These are phyloP conservation scores for Penicillium chermesinum DNA, from an alignment of 495 filamentous ascomycete genomes.

Conservation along the genomic window DNA sequence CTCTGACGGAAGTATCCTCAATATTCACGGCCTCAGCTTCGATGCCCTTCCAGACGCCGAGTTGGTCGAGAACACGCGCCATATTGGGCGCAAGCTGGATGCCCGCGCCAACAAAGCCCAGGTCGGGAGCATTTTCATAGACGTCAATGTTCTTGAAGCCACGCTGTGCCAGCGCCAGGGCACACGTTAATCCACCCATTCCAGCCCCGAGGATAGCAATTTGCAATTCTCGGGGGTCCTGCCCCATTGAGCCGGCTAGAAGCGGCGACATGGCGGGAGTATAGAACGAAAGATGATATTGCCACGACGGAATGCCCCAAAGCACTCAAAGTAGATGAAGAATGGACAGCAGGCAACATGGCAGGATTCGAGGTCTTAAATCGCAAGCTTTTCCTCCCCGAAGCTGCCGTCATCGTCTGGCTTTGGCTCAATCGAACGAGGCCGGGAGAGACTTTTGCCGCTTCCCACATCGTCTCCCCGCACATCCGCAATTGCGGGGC, in stretches of 20 bases:
- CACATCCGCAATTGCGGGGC: slow-evolving; percentile 8
- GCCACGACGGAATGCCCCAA: not conserved
- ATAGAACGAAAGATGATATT: not conserved
- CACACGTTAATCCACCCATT: slow-evolving; percentile 71
- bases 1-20: slow-evolving; percentile 47
- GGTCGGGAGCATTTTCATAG: slow-evolving; percentile 65
- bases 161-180: slow-evolving; percentile 66
- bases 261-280: not conserved
- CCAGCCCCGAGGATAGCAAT: slow-evolving; percentile 50
- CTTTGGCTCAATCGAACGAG: slow-evolving; percentile 4
- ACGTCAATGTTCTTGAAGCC: slow-evolving; percentile 69
- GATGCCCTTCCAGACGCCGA: slow-evolving; percentile 66
- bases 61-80: slow-evolving; percentile 63
- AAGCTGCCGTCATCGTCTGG: slow-evolving; percentile 11
- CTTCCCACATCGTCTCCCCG: slow-evolving; percentile 26
- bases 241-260: slow-evolving; percentile 22
- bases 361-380: slow-evolving; percentile 9
- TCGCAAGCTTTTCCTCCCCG: slow-evolving; percentile 5
- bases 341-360: not conserved
- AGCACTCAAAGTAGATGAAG: not conserved
- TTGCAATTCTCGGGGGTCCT: slow-evolving; percentile 35
- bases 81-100: slow-evolving; percentile 82
- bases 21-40: slow-evolving; percentile 56
- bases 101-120: slow-evolving; percentile 78
- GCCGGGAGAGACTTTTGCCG: slow-evolving; percentile 25